phyloP scores from a whole-genome alignment of 2,329 filamentous ascomycete species.

The Leptodontidium sp. region DNA sequence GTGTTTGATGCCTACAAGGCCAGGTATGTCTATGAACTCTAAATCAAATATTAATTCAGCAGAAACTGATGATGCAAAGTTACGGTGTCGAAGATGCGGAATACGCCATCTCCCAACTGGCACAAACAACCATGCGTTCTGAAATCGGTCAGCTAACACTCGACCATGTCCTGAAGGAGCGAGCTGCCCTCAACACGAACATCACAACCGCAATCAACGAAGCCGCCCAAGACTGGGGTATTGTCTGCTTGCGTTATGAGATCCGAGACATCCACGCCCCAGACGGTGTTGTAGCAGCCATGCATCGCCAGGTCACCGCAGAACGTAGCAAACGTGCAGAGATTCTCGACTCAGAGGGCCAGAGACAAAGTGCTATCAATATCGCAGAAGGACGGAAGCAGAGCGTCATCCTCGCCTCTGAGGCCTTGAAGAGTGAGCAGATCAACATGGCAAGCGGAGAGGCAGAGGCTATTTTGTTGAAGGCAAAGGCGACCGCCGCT shows the following conservation, averaged over 20 bases:
- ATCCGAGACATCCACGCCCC: conserved; percentile 98
- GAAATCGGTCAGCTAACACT: conserved; percentile 97
- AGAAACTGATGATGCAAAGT: conserved; percentile 54
- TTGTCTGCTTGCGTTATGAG: conserved; percentile 95
- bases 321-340: conserved; percentile 97
- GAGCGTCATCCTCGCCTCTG: conserved; percentile 93
- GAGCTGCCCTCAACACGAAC: conserved; percentile 93
- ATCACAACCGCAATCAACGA: conserved; percentile 99
- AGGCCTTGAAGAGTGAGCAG: conserved; percentile 87
- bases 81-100: conserved; percentile 99
- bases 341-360: conserved; percentile 96
- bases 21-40: conserved; percentile 63
- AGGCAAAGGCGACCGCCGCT: conserved; percentile 83
- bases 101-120: conserved; percentile 97
- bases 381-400: conserved; percentile 98
- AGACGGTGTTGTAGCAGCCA: conserved; percentile 90
- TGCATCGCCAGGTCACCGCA: conserved; percentile 97
- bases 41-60: neutral
- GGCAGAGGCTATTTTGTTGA: conserved; percentile 89
- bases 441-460: conserved; percentile 95
- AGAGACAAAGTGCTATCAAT: conserved; percentile 97
- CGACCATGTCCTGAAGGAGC: conserved; percentile 97
- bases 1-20: conserved; percentile 99
- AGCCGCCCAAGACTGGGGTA: conserved; percentile 95
- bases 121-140: conserved; percentile 98